A percentile compares a stretch with the other conserved stretches of the same genome.
Conservation (phyloP, 2,329 filamentous ascomycete species). For the Didymosphaeria variabile region DNA sequence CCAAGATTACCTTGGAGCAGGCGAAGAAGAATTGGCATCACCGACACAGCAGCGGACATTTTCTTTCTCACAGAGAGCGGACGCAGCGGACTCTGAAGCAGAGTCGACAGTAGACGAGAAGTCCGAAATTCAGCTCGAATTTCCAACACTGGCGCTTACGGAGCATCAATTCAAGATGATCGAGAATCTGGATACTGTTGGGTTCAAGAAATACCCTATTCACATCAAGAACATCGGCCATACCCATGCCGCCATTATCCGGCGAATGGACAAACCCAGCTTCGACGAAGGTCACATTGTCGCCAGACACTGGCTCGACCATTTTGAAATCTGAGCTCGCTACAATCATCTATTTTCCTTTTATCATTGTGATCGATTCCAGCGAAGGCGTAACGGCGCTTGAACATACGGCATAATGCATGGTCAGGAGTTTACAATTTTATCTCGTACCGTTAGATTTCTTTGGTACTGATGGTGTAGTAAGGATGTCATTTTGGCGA, state of each 20-base stretch:
- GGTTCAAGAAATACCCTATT: slow-evolving; percentile 68
- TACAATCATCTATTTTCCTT: not conserved
- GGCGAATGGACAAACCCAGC: slow-evolving; percentile 70
- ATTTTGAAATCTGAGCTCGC: slow-evolving; percentile 64
- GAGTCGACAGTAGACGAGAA: slow-evolving; percentile 43
- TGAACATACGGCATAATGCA: not conserved
- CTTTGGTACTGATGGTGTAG: not conserved
- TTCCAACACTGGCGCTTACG: slow-evolving; percentile 79
- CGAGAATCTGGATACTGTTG: slow-evolving; percentile 72
- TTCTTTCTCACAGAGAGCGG: slow-evolving; percentile 12
- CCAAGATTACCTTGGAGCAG: slow-evolving; percentile 74
- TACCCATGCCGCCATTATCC: slow-evolving; percentile 89
- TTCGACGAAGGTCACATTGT: slow-evolving; percentile 83
- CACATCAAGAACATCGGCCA: slow-evolving; percentile 79
- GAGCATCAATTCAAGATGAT: slow-evolving; percentile 87
- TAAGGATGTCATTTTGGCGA: slow-evolving; percentile 20
- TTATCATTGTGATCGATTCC: not conserved
- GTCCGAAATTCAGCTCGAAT: slow-evolving; percentile 52
- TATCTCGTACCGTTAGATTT: not conserved
- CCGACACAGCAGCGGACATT: slow-evolving; percentile 32
- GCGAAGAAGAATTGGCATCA: slow-evolving; percentile 55
- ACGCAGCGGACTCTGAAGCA: slow-evolving; percentile 28
- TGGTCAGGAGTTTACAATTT: not conserved
- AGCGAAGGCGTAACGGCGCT: not conserved
- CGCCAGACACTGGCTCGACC: slow-evolving; percentile 79